Evolutionary conservation across 495 filamentous ascomycete genomes (phyloP), one percentile per base, ranked within the genome.

Genomic region (Tricharina praecox): DNA sequence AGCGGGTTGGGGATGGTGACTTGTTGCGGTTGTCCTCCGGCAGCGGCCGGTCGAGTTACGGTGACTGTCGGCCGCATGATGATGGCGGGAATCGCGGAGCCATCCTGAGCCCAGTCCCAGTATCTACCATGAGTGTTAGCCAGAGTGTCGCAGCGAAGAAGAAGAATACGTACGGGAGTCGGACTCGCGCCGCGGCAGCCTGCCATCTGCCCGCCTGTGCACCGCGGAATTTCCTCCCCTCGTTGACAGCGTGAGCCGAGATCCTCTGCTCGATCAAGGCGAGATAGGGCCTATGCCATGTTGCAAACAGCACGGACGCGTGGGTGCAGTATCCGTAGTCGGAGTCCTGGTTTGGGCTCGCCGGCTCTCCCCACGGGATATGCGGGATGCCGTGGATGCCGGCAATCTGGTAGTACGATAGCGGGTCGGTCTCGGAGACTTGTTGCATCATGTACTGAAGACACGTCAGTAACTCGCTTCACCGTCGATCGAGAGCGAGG

Each of bases 261-360:
- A 59, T 26, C 7, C 9, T 35, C 53, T 60, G 55, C 55, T 58
- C 80, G 50, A 73, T 74, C 28, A 83, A 61, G 25, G 71, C 70
- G 44, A 82, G 66, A 60, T 83, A 85, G 13, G 79, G 74, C 34
- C 80, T 66, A 64, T 85, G 79, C 80, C 80, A 85, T 16, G 77
- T 70, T 28, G 71, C 69, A 53, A 83, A 84, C 24, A 84, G 65
- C 35, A 74, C 70, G 8, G 75, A 80, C 9, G 66, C 63, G 62
- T 84, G 80, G 11, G 68, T 65, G 52, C 80, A 85, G 53, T 81
- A 82, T 3, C 79, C 80, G 23, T 52, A 42, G 13, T 1, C 43
- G 13, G 56, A 23, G 23, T 50, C 47, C 2, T 51, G 30, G 11
- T 36, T 21, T 16, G 39, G 9, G 15, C n/a, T 28, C 32, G 34